A percentile compares a stretch with the other conserved stretches of the same genome.
These are phyloP conservation scores for Penicillium ochrochloron DNA, from an alignment of 495 filamentous ascomycete species.

Conservation along the genomic window DNA sequence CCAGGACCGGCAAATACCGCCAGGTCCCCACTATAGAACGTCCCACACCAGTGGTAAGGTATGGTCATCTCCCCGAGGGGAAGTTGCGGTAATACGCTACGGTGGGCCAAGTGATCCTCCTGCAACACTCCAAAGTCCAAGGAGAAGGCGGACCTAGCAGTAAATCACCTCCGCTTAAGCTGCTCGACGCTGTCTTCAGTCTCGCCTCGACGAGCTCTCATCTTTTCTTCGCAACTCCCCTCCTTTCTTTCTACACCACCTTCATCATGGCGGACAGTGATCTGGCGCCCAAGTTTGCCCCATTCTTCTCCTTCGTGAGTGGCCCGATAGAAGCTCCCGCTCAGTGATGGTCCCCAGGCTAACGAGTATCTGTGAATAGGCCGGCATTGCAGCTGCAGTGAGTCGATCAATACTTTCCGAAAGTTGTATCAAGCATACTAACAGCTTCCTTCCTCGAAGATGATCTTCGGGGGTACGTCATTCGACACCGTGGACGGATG, in stretches of 20 bases:
- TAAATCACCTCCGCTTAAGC: neutral
- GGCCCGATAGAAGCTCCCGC: slow-evolving; percentile 8
- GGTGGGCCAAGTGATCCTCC: slow-evolving; percentile 31
- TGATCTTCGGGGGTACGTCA: slow-evolving; percentile 86
- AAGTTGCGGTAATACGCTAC: slow-evolving; percentile 26
- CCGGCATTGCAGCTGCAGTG: slow-evolving; percentile 89
- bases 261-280: slow-evolving; percentile 69
- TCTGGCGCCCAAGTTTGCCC: slow-evolving; percentile 85
- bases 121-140: slow-evolving; percentile 24
- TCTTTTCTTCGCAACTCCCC: neutral
- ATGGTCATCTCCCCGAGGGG: slow-evolving; percentile 24
- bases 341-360: slow-evolving; percentile 28
- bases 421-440: slow-evolving; percentile 24
- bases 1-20: neutral
- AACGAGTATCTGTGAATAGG: slow-evolving; percentile 47
- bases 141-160: slow-evolving; percentile 9
- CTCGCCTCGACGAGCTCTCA: slow-evolving; percentile 15
- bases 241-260: neutral
- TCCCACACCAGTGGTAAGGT: slow-evolving; percentile 13
- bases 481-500: slow-evolving; percentile 21
- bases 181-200: slow-evolving; percentile 9
- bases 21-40: neutral
- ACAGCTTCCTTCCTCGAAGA: slow-evolving; percentile 48
- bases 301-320: slow-evolving; percentile 96
- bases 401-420: slow-evolving; percentile 52